Evolutionary conservation across 192 early-diverging fungal species (phyloP), one percentile per base, ranked within the genome.

Genomic region (Phycomyces nitens): DNA sequence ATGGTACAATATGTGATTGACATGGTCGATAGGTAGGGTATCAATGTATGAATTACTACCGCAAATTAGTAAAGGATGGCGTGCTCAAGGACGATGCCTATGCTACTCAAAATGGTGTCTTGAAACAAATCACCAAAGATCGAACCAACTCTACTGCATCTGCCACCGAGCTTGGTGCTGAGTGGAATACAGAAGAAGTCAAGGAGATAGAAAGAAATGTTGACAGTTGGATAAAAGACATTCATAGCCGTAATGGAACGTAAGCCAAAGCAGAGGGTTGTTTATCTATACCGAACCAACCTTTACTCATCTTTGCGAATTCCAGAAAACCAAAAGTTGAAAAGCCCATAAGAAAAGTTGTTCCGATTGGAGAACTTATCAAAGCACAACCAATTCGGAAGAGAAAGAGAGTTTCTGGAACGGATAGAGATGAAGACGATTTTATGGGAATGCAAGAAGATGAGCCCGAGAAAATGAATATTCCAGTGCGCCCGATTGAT

Each of bases 11-110:
- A 27, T n/a, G n/a, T 65, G 14, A 2, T 23, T 39, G 29, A 42
- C 47, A 6, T 7, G 8, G 12, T 11, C 14, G 7, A 20, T 34
- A 72, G 65, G 71, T 81, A n/a, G 83, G 83, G 49, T 84, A 84
- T 50, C 80, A 82, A 43, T 84, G 83, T 41, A 84, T 81, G 59
- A 73, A 77, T 20, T 80, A 84, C 43, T 84, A 84, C 50, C 72
- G 83, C 0, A 82, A 79, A 29, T 60, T 84, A 0, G 55, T 84
- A 15, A 68, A 73, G 24, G 65, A 69, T 6, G 73, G 72, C 2
- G 76, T 53, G 21, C 42, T 84, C 0, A 70, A 68, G 0, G 83
- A 84, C 44, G 78, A 77, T 18, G 73, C 78, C 3, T 84, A 84
- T 60, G 65, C 63, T 6, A 72, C 72, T 26, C 75, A 74, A 23